Conservation (phyloP, 306 rosid genomes). For the Dryas alaskensis region DNA sequence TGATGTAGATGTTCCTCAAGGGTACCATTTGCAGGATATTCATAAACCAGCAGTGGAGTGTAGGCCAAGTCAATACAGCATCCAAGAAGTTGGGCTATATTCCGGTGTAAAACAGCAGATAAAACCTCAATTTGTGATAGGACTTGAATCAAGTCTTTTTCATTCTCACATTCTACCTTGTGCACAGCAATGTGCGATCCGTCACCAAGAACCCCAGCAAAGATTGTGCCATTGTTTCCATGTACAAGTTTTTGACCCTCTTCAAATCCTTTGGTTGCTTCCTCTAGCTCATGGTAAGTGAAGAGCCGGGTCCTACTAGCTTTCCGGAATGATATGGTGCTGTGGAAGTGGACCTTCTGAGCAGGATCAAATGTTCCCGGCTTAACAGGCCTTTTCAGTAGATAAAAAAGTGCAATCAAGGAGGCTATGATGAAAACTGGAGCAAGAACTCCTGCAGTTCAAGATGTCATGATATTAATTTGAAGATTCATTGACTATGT, state of each 20-base stretch:
- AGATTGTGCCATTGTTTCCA: slow-evolving; percentile 50
- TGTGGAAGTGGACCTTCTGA: slow-evolving; percentile 46
- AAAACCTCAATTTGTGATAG: slow-evolving; percentile 71
- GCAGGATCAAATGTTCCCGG: slow-evolving; percentile 43
- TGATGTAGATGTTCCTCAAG: slow-evolving; percentile 65
- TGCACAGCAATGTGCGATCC: slow-evolving; percentile 80
- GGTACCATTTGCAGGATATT: slow-evolving; percentile 71
- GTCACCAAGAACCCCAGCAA: slow-evolving; percentile 62
- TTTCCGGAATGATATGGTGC: slow-evolving; percentile 51
- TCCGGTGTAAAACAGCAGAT: slow-evolving; percentile 50
- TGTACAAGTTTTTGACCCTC: slow-evolving; percentile 53
- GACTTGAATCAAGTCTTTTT: slow-evolving; percentile 56
- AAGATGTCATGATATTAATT: slow-evolving; percentile 18
- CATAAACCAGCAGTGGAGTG: slow-evolving; percentile 65
- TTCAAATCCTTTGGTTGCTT: slow-evolving; percentile 68
- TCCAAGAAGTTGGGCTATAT: slow-evolving; percentile 63
- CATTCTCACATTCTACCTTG: slow-evolving; percentile 56
- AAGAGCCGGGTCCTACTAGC: slow-evolving; percentile 61
- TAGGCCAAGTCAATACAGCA: slow-evolving; percentile 66
- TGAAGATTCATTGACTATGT: not conserved
- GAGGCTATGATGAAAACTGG: slow-evolving; percentile 65
- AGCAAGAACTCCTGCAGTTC: slow-evolving; percentile 77
- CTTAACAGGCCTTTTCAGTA: slow-evolving; percentile 51
- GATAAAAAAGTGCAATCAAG: slow-evolving; percentile 50
- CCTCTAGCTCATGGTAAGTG: slow-evolving; percentile 63